Base-by-base conservation (phyloP, 1,284 basidiomycete genomes). In the Mycena sp. region DNA sequence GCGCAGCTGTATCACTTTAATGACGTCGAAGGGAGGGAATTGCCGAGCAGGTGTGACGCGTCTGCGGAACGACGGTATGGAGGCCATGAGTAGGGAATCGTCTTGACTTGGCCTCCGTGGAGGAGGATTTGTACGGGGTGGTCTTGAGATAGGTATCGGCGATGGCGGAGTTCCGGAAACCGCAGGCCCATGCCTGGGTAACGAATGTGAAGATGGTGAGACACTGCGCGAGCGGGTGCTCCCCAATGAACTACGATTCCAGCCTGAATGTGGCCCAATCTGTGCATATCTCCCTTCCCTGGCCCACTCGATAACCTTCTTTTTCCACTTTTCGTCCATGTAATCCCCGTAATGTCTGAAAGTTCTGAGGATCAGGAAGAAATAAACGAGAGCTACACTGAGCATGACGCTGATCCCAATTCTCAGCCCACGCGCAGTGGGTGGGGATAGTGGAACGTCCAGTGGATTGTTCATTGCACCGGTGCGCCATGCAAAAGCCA, bases 401-500 rank as follows among this genome's bases (percentile, higher is more conserved):
- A 87, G 81, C 7, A 86, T 67, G 5, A 67, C 71, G 1, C 85
- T 81, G 51, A 87, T 71, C 7, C 76, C 74, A 16, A 85, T 70
- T 25, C 85, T 79, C 4, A 85, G 79, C 7, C 77, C 81, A 37
- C 82, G 69, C 1, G 63, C 58, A 6, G 77, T 78, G 12, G 68
- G 63, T 17, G 64, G 25, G 16, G 77, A 73, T 16, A 65, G 43
- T 17, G 50, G 41, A 9, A 37, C 4, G 25, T 37, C 41, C 16
- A 32, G 30, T 0, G 48, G 17, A 53, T 84, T 78, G 1, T 65
- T 53, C 2, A 71, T 68, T 1, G 80, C 76, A 25, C 83, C 86
- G 0, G 80, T 79, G 37, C 83, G 80, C 86, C 86, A 88, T 52
- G 86, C 78, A 63, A 79, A 88, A 11, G 81, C 74, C 52, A 87